These are phyloP conservation scores for Tricharina praecox DNA, from an alignment of 495 filamentous ascomycete genomes.

Conservation along the genomic window DNA sequence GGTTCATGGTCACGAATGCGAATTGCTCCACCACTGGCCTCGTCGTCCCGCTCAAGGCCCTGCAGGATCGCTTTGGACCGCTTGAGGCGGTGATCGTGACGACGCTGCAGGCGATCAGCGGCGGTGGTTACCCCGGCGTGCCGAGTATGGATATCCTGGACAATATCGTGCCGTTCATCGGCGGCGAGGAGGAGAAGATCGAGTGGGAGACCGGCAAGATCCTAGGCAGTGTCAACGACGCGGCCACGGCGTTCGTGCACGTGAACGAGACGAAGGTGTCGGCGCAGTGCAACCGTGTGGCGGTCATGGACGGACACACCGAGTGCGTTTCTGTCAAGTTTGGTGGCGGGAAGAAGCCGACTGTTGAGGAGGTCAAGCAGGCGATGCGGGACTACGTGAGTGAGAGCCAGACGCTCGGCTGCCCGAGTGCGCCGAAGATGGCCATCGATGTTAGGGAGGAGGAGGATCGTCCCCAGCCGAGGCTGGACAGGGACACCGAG, in stretches of 20 bases:
- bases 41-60: conserved; percentile 73
- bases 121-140: conserved; percentile 77
- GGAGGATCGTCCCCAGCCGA: conserved; percentile 66
- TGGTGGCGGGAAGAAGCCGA: conserved; percentile 36
- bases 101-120: conserved; percentile 76
- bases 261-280: conserved; percentile 49
- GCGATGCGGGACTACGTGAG: conserved; percentile 56
- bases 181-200: conserved; percentile 79
- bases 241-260: conserved; percentile 47
- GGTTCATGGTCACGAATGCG: conserved; percentile 76
- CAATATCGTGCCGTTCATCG: conserved; percentile 73
- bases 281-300: conserved; percentile 66
- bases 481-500: conserved; percentile 58
- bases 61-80: conserved; percentile 57
- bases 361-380: conserved; percentile 47
- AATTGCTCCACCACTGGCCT: conserved; percentile 83
- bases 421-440: conserved; percentile 55
- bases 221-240: conserved; percentile 47
- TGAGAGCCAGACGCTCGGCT: conserved; percentile 56
- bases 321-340: conserved; percentile 68
- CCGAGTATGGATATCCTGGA: conserved; percentile 57
- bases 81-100: conserved; percentile 63
- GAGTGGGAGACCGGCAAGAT: conserved; percentile 78
- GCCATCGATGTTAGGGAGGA: conserved; percentile 67
- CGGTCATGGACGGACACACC: conserved; percentile 71